These are phyloP conservation scores for Aspergillus hancockii DNA, from an alignment of 495 filamentous ascomycete genomes.

Conservation along the genomic window DNA sequence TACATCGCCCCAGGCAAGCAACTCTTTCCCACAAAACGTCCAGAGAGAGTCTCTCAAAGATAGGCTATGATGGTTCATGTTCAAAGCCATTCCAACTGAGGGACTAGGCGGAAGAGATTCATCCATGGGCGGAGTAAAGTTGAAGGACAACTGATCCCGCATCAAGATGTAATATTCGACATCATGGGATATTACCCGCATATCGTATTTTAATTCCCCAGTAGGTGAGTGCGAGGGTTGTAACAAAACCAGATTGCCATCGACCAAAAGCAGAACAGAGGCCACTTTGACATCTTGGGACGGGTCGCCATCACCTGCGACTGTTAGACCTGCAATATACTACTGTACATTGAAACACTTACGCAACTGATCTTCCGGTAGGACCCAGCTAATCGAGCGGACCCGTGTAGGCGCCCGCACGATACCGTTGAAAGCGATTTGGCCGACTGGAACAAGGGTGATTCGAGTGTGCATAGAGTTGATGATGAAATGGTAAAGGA, in stretches of 20 bases:
- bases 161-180: slow-evolving; percentile 93
- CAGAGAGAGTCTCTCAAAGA: slow-evolving; percentile 85
- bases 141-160: slow-evolving; percentile 73
- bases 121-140: slow-evolving; percentile 40
- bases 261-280: slow-evolving; percentile 90
- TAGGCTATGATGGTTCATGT: slow-evolving; percentile 41
- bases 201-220: slow-evolving; percentile 91
- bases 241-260: slow-evolving; percentile 91
- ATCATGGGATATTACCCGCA: slow-evolving; percentile 92
- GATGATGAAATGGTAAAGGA: slow-evolving; percentile 92
- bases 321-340: slow-evolving; percentile 21
- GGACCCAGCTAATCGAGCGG: slow-evolving; percentile 89
- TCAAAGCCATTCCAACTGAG: slow-evolving; percentile 48
- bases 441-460: slow-evolving; percentile 86
- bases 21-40: slow-evolving; percentile 83
- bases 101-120: slow-evolving; percentile 54
- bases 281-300: slow-evolving; percentile 95
- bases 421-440: slow-evolving; percentile 96
- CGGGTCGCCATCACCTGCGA: slow-evolving; percentile 78
- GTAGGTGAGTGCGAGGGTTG: slow-evolving; percentile 78
- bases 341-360: slow-evolving; percentile 26
- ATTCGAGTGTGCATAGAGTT: slow-evolving; percentile 66
- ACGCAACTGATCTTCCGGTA: slow-evolving; percentile 88
- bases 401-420: slow-evolving; percentile 91
- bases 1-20: slow-evolving; percentile 87